Evolutionary conservation across 179 eudicot species (phyloP).

Genomic region (Spergularia azorica): DNA sequence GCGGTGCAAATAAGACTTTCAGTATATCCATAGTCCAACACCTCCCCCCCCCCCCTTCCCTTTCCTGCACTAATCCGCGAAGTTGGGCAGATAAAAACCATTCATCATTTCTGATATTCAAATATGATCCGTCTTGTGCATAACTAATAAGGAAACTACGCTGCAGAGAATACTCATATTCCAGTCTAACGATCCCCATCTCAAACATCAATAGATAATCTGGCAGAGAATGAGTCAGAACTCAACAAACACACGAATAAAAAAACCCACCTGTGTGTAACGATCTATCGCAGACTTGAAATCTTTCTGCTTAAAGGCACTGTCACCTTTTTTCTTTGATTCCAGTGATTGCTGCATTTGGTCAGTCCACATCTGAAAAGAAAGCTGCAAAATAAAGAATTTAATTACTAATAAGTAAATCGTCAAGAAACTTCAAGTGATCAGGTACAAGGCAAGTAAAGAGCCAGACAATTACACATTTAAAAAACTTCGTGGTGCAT

Average conservation of each 20-base stretch:
- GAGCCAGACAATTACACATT: not conserved
- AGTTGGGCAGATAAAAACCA: no score
- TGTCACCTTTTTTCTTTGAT: conserved; percentile 89
- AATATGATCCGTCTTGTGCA: no score
- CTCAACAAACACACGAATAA: not conserved
- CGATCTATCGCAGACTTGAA: conserved; percentile 66
- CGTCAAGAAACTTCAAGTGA: not conserved
- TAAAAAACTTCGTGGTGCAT: no score
- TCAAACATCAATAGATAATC: not conserved
- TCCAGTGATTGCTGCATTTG: conserved; percentile 87
- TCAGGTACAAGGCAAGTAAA: no score
- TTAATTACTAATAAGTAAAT: conserved; percentile 4
- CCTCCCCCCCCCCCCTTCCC: no score
- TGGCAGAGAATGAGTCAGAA: not conserved
- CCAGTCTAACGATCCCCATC: not conserved
- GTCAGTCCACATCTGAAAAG: conserved; percentile 94
- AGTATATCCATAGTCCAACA: no score
- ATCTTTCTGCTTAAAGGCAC: conserved; percentile 73
- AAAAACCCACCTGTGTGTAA: conserved; percentile 61
- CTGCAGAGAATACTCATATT: not conserved
- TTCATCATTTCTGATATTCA: no score
- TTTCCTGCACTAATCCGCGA: no score
- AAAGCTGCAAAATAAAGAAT: conserved; percentile 53
- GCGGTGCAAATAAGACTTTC: no score
- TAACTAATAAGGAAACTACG: not conserved